Percentiles rank a stretch among this genome's conserved stretches.
These are phyloP conservation scores for Micromonas commoda DNA, from an alignment of 139 green algal species.

Conservation along the genomic window DNA sequence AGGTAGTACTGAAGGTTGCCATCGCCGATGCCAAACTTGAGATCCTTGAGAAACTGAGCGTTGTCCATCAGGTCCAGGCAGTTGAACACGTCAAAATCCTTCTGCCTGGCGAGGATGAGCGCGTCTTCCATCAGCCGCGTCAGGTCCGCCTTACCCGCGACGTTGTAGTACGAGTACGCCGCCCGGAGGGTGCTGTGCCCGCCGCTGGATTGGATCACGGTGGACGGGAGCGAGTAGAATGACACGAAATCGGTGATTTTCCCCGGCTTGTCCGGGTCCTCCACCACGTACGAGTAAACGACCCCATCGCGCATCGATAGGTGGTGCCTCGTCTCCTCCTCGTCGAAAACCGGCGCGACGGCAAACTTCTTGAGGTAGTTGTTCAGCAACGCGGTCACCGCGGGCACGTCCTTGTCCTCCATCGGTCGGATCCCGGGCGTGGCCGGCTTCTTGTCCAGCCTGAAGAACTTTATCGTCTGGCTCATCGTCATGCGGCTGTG, in stretches of 20 bases:
- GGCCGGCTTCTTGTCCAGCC: slow-evolving; percentile 63
- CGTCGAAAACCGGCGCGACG: slow-evolving; percentile 59
- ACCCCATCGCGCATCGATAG: slow-evolving; percentile 65
- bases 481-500: slow-evolving; percentile 81
- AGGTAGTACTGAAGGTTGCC: slow-evolving; percentile 95
- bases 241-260: slow-evolving; percentile 79
- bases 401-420: slow-evolving; percentile 53
- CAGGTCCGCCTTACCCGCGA: slow-evolving; percentile 40
- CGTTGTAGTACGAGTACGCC: slow-evolving; percentile 95
- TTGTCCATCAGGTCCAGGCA: slow-evolving; percentile 88
- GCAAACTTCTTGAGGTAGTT: slow-evolving; percentile 62
- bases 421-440: slow-evolving; percentile 75
- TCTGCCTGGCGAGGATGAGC: slow-evolving; percentile 62
- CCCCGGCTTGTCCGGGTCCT: slow-evolving; percentile 42
- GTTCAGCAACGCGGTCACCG: slow-evolving; percentile 62
- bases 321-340: slow-evolving; percentile 85
- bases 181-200: slow-evolving; percentile 72
- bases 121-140: slow-evolving; percentile 69
- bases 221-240: slow-evolving; percentile 86
- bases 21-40: slow-evolving; percentile 98
- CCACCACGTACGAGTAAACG: slow-evolving; percentile 83
- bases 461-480: slow-evolving; percentile 90
- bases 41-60: slow-evolving; percentile 61
- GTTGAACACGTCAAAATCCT: slow-evolving; percentile 96
- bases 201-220: slow-evolving; percentile 52